Evolutionary conservation across 139 green algal genomes (phyloP), one percentile per base, ranked within the genome.

Genomic region (Coccomyxa sp.): DNA sequence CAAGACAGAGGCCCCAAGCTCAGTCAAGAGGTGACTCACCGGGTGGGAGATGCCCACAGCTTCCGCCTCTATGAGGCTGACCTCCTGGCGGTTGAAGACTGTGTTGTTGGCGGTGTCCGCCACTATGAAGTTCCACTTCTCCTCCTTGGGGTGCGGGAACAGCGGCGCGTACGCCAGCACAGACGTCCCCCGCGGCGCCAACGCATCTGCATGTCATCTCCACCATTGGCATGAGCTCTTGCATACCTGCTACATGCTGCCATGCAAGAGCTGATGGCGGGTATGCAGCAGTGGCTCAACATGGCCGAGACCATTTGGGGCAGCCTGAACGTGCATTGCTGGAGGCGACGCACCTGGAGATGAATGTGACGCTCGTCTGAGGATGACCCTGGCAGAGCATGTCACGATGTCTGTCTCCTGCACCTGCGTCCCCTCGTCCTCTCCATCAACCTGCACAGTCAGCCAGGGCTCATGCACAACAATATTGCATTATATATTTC

Each of bases 91-190:
- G 12, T 55, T 41, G 39, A 41, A 70, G 39, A 79, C 73, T 31
- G 35, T 50, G 70, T 44, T 54, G 16, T 64, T 84, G 73, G 36
- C 55, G 33, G 86, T 70, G 68, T 96, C 90, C 0, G 73, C 87
- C 22, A 96, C 74, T 34, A 96, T 68, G 34, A 96, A 82, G 84
- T 91, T 88, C 91, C 91, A 88, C 87, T 82, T 82, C 86, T 97
- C 93, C 68, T 93, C 86, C 50, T 84, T 85, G 3, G 87, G 85
- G 2, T 77, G 22, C 0, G 90, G 89, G 76, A 84, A 93, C 68
- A 86, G 78, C 6, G 92, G 93, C 38, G 91, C 89, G 76, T 87
- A 96, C 0, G 91, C 92, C 68, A 86, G 82, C 75, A 92, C 79
- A 1, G 73, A 80, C 37, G 80, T 87, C 39, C 81, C 83, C 35